Base-by-base conservation (phyloP, 1,284 basidiomycete species). In the Exobasidium cylindrosporum region DNA sequence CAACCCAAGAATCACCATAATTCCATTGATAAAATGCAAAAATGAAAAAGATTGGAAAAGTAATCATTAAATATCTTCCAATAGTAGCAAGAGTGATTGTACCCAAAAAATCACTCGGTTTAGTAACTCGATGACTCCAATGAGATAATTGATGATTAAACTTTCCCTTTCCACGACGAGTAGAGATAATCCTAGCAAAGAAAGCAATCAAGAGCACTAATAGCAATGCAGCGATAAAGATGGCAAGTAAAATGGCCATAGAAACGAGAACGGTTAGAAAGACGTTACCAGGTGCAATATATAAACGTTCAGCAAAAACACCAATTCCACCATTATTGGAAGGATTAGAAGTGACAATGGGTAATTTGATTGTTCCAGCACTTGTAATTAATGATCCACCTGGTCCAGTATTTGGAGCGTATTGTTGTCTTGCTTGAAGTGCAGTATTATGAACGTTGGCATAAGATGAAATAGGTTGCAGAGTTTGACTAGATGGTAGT, bases 11-110 rank as follows among this genome's bases (percentile, higher is more conserved):
- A 46, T 68, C 68, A 11, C 70, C 68, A 11, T 67, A 59, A n/a
- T 64, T 55, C 67, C 71, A 79, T 52, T 79, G 77, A 66, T 73
- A 78, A 49, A 79, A 74, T 28, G 69, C 67, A 21, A 77, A 72
- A n/a, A 75, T 67, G 28, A 74, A 62, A 45, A 69, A 24, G 29
- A 60, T 58, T 6, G 71, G 68, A 21, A 73, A 47, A 21, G 65
- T 13, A 31, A 53, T 53, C 4, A 61, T n/a, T 4, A 64, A 44
- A 49, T 24, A 57, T 21, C 61, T 52, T 17, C 46, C 40, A n/a
- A 58, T 21, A 7, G 35, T 40, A 13, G 53, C 28, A 11, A 57
- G 32, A 28, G 24, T 59, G 28, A 62, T 26, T 14, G 50, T 47
- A 35, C 30, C 31, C 31, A 58, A 26, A 31, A 63, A 59, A 28